A percentile compares a stretch with the other conserved stretches of the same genome.
These are phyloP conservation scores for Epichloe festucae DNA, from an alignment of 2,329 filamentous ascomycete species.

Conservation along the genomic window DNA sequence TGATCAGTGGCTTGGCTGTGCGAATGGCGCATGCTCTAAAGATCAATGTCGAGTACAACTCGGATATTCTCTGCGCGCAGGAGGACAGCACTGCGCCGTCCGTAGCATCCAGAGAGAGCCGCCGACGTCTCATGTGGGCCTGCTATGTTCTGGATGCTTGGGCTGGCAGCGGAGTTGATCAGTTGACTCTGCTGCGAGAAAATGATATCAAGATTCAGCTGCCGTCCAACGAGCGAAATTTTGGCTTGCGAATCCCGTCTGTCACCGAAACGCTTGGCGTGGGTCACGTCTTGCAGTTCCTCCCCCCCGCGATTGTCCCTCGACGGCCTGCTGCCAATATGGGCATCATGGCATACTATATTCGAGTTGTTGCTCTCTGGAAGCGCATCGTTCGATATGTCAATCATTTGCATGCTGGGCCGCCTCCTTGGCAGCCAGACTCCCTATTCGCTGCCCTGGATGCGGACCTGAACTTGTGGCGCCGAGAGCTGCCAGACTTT, in stretches of 20 bases:
- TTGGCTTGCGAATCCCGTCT: slow-evolving; percentile 26
- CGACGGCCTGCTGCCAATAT: slow-evolving; percentile 27
- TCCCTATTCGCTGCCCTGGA: slow-evolving; percentile 30
- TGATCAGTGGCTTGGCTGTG: slow-evolving; percentile 27
- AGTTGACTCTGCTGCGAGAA: slow-evolving; percentile 25
- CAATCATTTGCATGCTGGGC: slow-evolving; percentile 25
- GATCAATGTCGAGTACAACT: slow-evolving; percentile 24
- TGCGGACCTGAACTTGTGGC: slow-evolving; percentile 27
- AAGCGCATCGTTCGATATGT: slow-evolving; percentile 29
- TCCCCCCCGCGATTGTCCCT: slow-evolving; percentile 25
- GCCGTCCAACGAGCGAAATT: slow-evolving; percentile 27
- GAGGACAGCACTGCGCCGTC: slow-evolving; percentile 18
- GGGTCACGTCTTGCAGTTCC: slow-evolving; percentile 26
- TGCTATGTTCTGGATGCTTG: slow-evolving; percentile 29
- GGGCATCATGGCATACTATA: slow-evolving; percentile 31
- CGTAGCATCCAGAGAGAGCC: slow-evolving; percentile 24
- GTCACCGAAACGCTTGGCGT: slow-evolving; percentile 28
- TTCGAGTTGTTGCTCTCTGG: slow-evolving; percentile 27
- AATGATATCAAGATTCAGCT: slow-evolving; percentile 29
- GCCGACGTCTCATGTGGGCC: slow-evolving; percentile 28
- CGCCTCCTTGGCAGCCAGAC: slow-evolving; percentile 29
- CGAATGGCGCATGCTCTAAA: slow-evolving; percentile 29
- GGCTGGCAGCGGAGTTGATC: slow-evolving; percentile 26
- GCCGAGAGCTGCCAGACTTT: slow-evolving; percentile 28
- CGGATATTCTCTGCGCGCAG: slow-evolving; percentile 26